phyloP scores from a whole-genome alignment of 2,329 filamentous ascomycete species.

The Fusarium clavum region DNA sequence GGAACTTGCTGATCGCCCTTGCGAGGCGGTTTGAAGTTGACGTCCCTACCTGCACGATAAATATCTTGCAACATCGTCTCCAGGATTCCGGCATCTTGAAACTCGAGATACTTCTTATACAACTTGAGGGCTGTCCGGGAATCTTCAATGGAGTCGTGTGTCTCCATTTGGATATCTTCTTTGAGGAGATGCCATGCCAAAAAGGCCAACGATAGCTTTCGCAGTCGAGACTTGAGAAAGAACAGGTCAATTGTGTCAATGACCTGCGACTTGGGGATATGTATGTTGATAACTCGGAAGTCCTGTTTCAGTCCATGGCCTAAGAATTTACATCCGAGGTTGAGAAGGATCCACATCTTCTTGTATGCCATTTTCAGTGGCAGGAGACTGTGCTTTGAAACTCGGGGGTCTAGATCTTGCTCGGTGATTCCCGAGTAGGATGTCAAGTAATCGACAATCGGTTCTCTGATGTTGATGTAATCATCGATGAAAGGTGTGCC shows the following conservation, averaged over 20 bases:
- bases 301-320: constrained; percentile 95
- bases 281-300: constrained; percentile 98
- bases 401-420: constrained; percentile 82
- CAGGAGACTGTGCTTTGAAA: constrained; percentile 85
- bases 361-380: constrained; percentile 94
- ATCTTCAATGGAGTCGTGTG: constrained; percentile 96
- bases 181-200: constrained; percentile 91
- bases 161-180: constrained; percentile 92
- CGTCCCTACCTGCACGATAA: constrained; percentile 67
- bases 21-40: constrained; percentile 64
- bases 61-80: constrained; percentile 89
- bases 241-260: constrained; percentile 96
- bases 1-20: constrained; percentile 59
- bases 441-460: constrained; percentile 94
- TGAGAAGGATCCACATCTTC: constrained; percentile 96
- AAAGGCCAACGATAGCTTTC: constrained; percentile 92
- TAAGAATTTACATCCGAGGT: constrained; percentile 92
- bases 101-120: constrained; percentile 91
- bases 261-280: constrained; percentile 88
- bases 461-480: constrained; percentile 91
- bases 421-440: constrained; percentile 91
- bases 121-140: constrained; percentile 89
- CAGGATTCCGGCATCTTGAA: constrained; percentile 84
- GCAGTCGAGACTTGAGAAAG: constrained; percentile 80
- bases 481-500: constrained; percentile 95